A percentile compares a stretch with the other conserved stretches of the same genome.
These are phyloP conservation scores for Aspergillus spinulosporus DNA, from an alignment of 2,329 filamentous ascomycete species.

Conservation along the genomic window DNA sequence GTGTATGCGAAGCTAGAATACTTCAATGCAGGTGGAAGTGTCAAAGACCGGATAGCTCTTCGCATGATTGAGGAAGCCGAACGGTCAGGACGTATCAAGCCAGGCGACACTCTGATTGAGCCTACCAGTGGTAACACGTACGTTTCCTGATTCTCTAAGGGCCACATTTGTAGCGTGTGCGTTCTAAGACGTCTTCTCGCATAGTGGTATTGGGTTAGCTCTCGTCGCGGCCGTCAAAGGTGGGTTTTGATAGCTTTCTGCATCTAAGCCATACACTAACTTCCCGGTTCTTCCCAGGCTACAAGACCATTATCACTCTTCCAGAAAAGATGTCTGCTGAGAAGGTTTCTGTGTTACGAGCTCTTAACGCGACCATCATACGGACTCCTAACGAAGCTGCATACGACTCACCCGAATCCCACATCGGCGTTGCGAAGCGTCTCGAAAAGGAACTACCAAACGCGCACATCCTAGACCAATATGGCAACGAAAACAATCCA, in stretches of 20 bases:
- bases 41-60: constrained; percentile 92
- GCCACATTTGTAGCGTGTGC: neutral
- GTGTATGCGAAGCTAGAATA: constrained; percentile 91
- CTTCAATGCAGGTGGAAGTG: constrained; percentile 90
- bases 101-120: constrained; percentile 95
- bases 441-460: constrained; percentile 95
- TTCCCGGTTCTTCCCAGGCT: constrained; percentile 52
- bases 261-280: constrained; percentile 3
- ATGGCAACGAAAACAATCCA: constrained; percentile 88
- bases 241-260: constrained; percentile 15
- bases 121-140: constrained; percentile 93
- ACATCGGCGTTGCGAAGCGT: constrained; percentile 89
- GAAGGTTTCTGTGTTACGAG: constrained; percentile 92
- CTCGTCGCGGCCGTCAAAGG: constrained; percentile 91
- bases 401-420: constrained; percentile 90
- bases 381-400: constrained; percentile 94
- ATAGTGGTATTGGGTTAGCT: constrained; percentile 81
- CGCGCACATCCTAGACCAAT: constrained; percentile 96
- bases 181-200: neutral
- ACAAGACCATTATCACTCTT: constrained; percentile 97
- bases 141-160: constrained; percentile 20
- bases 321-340: constrained; percentile 99
- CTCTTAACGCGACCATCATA: constrained; percentile 94
- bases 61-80: constrained; percentile 98
- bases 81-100: constrained; percentile 87